A percentile compares a stretch with the other conserved stretches of the same genome.
These are phyloP conservation scores for Chrysanthemum seticuspe DNA, from an alignment of 129 eudicot species.

Conservation along the genomic window DNA sequence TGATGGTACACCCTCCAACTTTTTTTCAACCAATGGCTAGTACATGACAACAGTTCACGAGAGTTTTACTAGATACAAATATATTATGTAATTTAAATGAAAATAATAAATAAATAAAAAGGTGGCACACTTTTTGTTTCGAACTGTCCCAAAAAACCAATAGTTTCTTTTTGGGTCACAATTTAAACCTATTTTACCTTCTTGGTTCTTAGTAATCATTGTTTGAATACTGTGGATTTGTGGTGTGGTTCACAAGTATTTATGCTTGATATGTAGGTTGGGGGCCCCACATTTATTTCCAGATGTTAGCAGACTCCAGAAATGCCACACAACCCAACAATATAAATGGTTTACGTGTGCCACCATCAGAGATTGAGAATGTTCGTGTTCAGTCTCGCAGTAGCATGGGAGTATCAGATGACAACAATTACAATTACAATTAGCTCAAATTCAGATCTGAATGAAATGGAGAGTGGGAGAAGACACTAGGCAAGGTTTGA, in stretches of 20 bases:
- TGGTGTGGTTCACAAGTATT: not conserved
- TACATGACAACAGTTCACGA: too few species aligned
- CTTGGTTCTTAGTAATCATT: too few species aligned
- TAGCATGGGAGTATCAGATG: slow-evolving; percentile 29
- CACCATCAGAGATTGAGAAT: slow-evolving; percentile 41
- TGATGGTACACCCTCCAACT: too few species aligned
- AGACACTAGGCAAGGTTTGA: slow-evolving; percentile 24
- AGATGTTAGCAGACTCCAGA: slow-evolving; percentile 61
- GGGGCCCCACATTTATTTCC: slow-evolving; percentile 72
- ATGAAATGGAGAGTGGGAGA: slow-evolving; percentile 59
- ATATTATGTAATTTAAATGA: too few species aligned
- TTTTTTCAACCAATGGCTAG: too few species aligned
- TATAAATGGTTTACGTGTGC: slow-evolving; percentile 30
- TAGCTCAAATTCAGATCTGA: slow-evolving; percentile 20
- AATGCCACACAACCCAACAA: slow-evolving; percentile 36
- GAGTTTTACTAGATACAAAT: too few species aligned
- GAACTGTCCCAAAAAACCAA: not conserved
- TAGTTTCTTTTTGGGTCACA: not conserved
- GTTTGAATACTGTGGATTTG: too few species aligned
- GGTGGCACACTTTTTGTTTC: not conserved
- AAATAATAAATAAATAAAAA: not conserved
- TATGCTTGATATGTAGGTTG: slow-evolving; percentile 45
- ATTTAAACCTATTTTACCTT: not conserved
- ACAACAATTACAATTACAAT: slow-evolving; percentile 14
- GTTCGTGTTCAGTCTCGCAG: slow-evolving; percentile 31